phyloP scores from a whole-genome alignment of 495 filamentous ascomycete genomes.

The Xylaria longipes region DNA sequence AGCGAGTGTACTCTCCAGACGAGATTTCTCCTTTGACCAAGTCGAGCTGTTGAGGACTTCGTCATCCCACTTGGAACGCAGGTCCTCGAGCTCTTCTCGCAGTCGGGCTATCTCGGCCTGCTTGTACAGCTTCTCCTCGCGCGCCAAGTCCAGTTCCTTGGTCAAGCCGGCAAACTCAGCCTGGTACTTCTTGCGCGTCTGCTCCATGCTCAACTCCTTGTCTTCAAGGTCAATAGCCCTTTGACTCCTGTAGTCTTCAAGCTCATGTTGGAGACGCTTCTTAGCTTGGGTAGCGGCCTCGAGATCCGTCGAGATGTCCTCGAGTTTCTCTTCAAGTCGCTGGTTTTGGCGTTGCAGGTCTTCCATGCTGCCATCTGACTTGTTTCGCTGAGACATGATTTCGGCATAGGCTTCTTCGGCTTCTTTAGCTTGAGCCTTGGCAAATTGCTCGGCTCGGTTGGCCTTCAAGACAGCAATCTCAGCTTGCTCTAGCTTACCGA shows the following conservation, averaged over 20 bases:
- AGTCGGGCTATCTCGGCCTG: slow-evolving; percentile 73
- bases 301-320: slow-evolving; percentile 90
- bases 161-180: slow-evolving; percentile 86
- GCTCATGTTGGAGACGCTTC: slow-evolving; percentile 94
- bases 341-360: slow-evolving; percentile 90
- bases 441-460: slow-evolving; percentile 89
- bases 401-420: slow-evolving; percentile 89
- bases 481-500: slow-evolving; percentile 95
- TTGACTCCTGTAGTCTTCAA: slow-evolving; percentile 96
- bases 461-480: slow-evolving; percentile 96
- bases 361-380: slow-evolving; percentile 86
- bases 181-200: slow-evolving; percentile 97
- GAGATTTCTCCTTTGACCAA: slow-evolving; percentile 97
- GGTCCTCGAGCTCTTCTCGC: slow-evolving; percentile 91
- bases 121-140: slow-evolving; percentile 76
- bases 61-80: slow-evolving; percentile 97
- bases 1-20: slow-evolving; percentile 87
- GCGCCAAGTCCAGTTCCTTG: slow-evolving; percentile 89
- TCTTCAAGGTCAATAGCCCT: slow-evolving; percentile 96
- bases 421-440: slow-evolving; percentile 84
- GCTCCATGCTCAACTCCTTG: slow-evolving; percentile 94
- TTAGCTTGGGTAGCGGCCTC: slow-evolving; percentile 86
- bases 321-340: slow-evolving; percentile 86
- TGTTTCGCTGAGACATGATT: slow-evolving; percentile 90
- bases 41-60: slow-evolving; percentile 97